Percentiles rank a stretch among this genome's conserved stretches.
Conservation (phyloP, 495 filamentous ascomycete genomes). For the Podospora fimiseda region DNA sequence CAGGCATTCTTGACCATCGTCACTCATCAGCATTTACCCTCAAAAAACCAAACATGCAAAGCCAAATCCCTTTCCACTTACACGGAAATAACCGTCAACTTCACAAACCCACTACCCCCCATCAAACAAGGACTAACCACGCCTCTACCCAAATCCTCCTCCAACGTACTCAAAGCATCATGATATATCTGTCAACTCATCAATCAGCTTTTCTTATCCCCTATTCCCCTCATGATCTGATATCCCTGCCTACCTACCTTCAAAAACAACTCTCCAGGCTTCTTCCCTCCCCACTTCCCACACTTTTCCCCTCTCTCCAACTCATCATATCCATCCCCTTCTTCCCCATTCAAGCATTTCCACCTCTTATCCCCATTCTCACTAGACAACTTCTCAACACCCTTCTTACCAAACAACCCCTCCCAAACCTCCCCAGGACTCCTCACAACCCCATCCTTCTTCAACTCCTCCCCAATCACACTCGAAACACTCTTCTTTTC, state of each 20-base stretch:
- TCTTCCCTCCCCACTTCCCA: constrained; percentile 59
- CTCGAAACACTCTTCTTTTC: not conserved
- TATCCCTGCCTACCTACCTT: constrained; percentile 32
- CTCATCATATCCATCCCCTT: constrained; percentile 33
- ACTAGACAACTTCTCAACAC: too few species aligned
- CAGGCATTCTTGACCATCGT: constrained; percentile 43
- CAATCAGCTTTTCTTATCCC: too few species aligned
- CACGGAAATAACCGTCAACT: constrained; percentile 62
- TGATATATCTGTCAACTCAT: constrained; percentile 64
- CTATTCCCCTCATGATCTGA: too few species aligned
- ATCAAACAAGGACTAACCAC: constrained; percentile 66
- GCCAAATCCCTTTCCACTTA: too few species aligned
- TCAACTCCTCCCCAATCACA: not conserved
- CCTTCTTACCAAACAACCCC: too few species aligned
- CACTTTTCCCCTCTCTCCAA: constrained; percentile 50
- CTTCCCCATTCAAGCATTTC: constrained; percentile 15
- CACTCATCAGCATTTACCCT: not conserved
- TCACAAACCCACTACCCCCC: constrained; percentile 59
- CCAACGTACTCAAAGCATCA: constrained; percentile 56
- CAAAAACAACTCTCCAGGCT: constrained; percentile 63
- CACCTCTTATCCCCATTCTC: too few species aligned
- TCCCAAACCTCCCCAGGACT: not conserved
- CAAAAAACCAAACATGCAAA: too few species aligned
- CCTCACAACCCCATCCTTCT: too few species aligned
- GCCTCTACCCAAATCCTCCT: constrained; percentile 47